Evolutionary conservation across 495 filamentous ascomycete species (phyloP), one percentile per base, ranked within the genome.

Genomic region (Rhypophila decipiens): DNA sequence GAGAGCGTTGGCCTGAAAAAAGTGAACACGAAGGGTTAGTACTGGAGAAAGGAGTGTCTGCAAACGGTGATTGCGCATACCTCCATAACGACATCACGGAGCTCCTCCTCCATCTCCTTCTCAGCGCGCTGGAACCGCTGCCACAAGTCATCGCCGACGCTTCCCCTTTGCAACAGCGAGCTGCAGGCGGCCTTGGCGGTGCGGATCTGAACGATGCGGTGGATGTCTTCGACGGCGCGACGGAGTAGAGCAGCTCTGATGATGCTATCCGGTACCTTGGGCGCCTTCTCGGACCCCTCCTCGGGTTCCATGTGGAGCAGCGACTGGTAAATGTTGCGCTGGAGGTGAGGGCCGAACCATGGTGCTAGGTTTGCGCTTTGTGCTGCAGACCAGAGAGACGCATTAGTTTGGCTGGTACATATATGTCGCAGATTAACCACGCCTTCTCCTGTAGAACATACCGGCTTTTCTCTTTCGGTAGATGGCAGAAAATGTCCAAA

Each of bases 41-140:
- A 31, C 27, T 31, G 27, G 27, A 13, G 7, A 31, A 31, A 7
- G 27, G 29, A 44, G 21, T 31, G 17, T 22, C 5, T 43, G 2
- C 15, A 33, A 5, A n/a, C 1, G 7, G n/a, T n/a, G 17, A 24
- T 5, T 13, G 18, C 5, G 52, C 69, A 45, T 64, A 94, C 89
- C 85, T 98, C 93, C 56, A 83, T 77, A 27, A 96, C 88, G 35
- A 96, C 90, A 70, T 98, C 93, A 51, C 85, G 75, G 27, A 98
- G 72, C 67, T 98, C 93, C 49, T 90, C 91, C 67, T 98, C 90
- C 72, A 95, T 94, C 73, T 97, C 93, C 74, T 91, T 91, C 77
- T 98, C 93, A 21, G 91, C 93, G 34, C 86, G 73, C 57, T 79
- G 60, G 63, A 96, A 95, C 33, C 93, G 75, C 71, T 96, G 93